Percentiles rank a stretch among this genome's conserved stretches.
These are phyloP conservation scores for Cymbidium sinense DNA, from an alignment of 106 monocot genomes.

Conservation along the genomic window DNA sequence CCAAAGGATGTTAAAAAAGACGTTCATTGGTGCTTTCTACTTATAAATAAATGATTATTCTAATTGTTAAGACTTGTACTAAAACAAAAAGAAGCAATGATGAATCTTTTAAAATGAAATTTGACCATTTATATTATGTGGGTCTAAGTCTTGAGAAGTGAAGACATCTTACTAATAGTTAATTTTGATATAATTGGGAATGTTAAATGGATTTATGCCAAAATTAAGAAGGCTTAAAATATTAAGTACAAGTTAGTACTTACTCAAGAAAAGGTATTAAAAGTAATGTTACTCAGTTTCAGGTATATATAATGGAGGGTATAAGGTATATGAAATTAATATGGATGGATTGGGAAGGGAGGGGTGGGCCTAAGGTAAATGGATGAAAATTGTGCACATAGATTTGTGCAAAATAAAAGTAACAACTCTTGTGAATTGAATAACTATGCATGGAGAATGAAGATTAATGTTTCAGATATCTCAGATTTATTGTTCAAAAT, in stretches of 20 bases:
- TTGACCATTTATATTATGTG: not conserved
- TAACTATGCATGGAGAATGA: not conserved
- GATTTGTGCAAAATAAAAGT: not conserved
- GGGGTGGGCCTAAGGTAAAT: not conserved
- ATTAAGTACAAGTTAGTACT: not conserved
- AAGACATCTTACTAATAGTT: not conserved
- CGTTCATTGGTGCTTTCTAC: too few species aligned
- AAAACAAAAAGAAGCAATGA: too few species aligned
- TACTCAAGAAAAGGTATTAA: not conserved
- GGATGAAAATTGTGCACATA: not conserved
- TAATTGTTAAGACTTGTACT: too few species aligned
- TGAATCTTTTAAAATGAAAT: too few species aligned
- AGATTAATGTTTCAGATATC: too few species aligned
- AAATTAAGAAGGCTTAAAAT: not conserved
- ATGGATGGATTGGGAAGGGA: not conserved
- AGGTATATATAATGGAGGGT: not conserved
- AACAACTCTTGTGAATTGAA: not conserved
- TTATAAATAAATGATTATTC: too few species aligned
- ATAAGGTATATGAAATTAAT: not conserved
- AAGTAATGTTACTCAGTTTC: not conserved
- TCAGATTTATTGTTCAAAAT: too few species aligned
- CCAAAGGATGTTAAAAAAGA: too few species aligned
- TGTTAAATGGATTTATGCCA: not conserved
- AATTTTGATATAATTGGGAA: not conserved
- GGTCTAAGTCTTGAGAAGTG: not conserved